These are phyloP conservation scores for Xylaria sp. DNA, from an alignment of 2,329 filamentous ascomycete genomes.

Conservation along the genomic window DNA sequence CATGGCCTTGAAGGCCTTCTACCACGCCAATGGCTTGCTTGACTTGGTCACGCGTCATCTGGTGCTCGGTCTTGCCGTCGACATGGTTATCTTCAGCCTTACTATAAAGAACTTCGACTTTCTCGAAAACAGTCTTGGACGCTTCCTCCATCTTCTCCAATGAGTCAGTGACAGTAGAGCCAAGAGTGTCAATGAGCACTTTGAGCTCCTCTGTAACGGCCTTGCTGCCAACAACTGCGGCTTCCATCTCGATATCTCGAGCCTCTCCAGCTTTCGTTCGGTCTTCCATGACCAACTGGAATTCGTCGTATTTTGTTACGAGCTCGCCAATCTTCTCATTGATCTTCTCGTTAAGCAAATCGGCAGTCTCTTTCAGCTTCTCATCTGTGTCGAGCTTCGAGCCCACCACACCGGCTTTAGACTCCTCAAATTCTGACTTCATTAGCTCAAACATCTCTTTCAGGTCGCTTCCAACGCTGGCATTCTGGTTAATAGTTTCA, in stretches of 20 bases:
- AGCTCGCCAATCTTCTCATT: constrained; percentile 78
- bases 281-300: constrained; percentile 78
- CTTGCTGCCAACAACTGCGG: constrained; percentile 79
- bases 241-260: constrained; percentile 76
- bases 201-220: constrained; percentile 87
- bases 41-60: constrained; percentile 83
- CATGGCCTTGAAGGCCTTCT: constrained; percentile 78
- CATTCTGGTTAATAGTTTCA: constrained; percentile 69
- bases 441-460: constrained; percentile 79
- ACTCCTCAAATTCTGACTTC: constrained; percentile 87
- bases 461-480: constrained; percentile 68
- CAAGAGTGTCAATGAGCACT: constrained; percentile 84
- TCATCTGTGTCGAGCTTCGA: constrained; percentile 86
- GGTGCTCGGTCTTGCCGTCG: constrained; percentile 80
- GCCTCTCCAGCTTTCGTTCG: constrained; percentile 78
- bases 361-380: constrained; percentile 71
- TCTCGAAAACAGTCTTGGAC: constrained; percentile 84
- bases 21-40: constrained; percentile 78
- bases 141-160: constrained; percentile 89
- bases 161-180: constrained; percentile 80
- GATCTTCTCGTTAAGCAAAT: constrained; percentile 64
- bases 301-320: constrained; percentile 87
- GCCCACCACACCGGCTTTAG: constrained; percentile 80
- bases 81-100: constrained; percentile 80
- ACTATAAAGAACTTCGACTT: constrained; percentile 80